Conservation (phyloP, 192 early-diverging fungal species). For the Cladochytrium replicatum region DNA sequence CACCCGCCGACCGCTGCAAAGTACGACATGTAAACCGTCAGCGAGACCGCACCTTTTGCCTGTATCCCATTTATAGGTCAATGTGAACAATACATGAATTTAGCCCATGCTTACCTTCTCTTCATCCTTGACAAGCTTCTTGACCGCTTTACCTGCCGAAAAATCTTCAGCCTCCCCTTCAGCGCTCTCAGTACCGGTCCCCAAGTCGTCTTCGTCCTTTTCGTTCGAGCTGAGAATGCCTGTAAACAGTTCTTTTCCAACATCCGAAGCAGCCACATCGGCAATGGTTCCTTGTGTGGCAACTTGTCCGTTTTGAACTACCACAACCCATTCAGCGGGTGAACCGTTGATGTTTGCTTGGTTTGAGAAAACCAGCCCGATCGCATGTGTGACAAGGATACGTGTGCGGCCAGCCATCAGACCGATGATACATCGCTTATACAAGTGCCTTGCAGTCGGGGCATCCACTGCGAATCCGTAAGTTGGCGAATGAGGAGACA, state of each 20-base stretch:
- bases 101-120: no score
- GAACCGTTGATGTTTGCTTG: no score
- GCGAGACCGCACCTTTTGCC: constrained; percentile 31
- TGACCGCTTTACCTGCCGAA: constrained; percentile 6
- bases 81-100: background rate
- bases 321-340: no score
- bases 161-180: constrained; percentile 4
- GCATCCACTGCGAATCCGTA: constrained; percentile 94
- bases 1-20: constrained; percentile 36
- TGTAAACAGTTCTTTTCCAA: no score
- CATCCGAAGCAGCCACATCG: no score
- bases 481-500: no score
- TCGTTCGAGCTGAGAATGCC: no score
- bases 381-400: constrained; percentile 75
- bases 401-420: constrained; percentile 63
- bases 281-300: no score
- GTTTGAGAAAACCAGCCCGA: constrained; percentile 15
- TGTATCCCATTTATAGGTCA: constrained; percentile 14
- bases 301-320: no score
- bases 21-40: constrained; percentile 28
- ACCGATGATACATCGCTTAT: constrained; percentile 54
- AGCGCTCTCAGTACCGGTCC: constrained; percentile 6
- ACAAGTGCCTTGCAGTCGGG: constrained; percentile 78
- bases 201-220: constrained; percentile 13
- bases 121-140: constrained; percentile 32